Evolutionary conservation across 257 asterid species (phyloP).

Genomic region (Anisodus acutangulus): DNA sequence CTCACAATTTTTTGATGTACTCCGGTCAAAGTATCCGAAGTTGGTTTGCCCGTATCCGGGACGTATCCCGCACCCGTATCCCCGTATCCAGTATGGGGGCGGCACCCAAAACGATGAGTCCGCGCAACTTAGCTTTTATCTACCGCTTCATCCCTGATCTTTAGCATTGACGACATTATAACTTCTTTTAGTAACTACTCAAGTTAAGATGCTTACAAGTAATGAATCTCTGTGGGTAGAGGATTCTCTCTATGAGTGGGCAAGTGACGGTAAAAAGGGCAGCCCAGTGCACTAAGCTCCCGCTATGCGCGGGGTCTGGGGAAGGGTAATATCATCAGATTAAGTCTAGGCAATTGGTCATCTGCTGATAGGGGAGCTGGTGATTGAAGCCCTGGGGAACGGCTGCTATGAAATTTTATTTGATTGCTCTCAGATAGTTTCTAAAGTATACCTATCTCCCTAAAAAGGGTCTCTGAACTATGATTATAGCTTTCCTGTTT

Average conservation of each 20-base stretch:
- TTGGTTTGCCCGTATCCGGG: too few species aligned
- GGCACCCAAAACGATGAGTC: too few species aligned
- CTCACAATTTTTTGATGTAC: too few species aligned
- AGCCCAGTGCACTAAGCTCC: too few species aligned
- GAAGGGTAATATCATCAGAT: not conserved
- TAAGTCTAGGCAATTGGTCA: constrained; percentile 4
- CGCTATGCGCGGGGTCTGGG: too few species aligned
- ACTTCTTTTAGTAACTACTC: not conserved
- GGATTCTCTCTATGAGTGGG: not conserved
- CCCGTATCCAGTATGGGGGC: too few species aligned
- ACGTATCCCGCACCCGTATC: too few species aligned
- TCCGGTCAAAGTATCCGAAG: too few species aligned
- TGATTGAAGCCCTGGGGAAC: not conserved
- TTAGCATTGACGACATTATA: not conserved
- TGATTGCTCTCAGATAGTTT: constrained; percentile 19
- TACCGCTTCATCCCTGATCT: not conserved
- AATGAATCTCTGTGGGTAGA: not conserved
- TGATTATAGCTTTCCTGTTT: constrained; percentile 9
- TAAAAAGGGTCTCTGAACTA: not conserved
- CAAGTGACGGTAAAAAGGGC: not conserved
- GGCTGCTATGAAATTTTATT: not conserved
- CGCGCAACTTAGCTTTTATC: not conserved
- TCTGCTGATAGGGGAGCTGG: constrained; percentile 20
- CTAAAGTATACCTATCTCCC: not conserved
- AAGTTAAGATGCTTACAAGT: not conserved